Base-by-base conservation (phyloP, 352 stramenopile genomes). In the Globisporangium polare region DNA sequence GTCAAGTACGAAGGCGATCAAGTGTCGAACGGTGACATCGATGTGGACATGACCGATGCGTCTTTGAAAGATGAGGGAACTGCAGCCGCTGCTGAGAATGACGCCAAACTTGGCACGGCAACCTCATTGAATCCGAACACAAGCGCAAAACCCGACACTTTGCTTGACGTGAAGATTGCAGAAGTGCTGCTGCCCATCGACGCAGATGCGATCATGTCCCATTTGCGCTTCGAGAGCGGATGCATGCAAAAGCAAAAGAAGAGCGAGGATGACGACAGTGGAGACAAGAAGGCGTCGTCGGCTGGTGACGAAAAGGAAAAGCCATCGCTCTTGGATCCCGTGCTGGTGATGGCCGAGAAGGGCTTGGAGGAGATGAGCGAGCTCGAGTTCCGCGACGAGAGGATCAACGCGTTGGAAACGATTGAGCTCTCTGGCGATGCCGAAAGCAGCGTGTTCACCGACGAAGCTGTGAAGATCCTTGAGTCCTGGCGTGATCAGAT, bases 391-490 rank as follows among this genome's bases (percentile, higher is more conserved):
- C 83, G 90, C 62, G 75, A 90, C 65, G 86, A 85, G 49, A 75
- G 86, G 41, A 63, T 67, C 12, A 80, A 83, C 42, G 80, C 73
- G 26, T 69, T 90, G 17, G 81, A 90, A 49, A 69, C 88, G 17
- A 63, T 93, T 13, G 69, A 89, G 35, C 26, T 83, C 7, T 59
- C 72, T 18, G 71, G 62, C 29, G 60, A 79, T 6, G 56, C 62
- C 22, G 70, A 73, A 27, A 60, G 45, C 27, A 77, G 78, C 45
- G 55, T 50, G 9, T 63, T 67, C 27, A 79, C 78, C 0, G 80
- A 94, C 46, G 75, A 91, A 31, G 83, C 71, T n/a, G 81, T 92
- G 5, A 83, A 86, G 56, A 66, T 71, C n/a, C 68, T 94, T 37
- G 80, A 92, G 27, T n/a, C 42, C 27, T 92, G 85, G 85, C 77